A percentile compares a stretch with the other conserved stretches of the same genome.
Evolutionary conservation across 441 rosid species (phyloP).

Genomic region (Arabidopsis lyrata): DNA sequence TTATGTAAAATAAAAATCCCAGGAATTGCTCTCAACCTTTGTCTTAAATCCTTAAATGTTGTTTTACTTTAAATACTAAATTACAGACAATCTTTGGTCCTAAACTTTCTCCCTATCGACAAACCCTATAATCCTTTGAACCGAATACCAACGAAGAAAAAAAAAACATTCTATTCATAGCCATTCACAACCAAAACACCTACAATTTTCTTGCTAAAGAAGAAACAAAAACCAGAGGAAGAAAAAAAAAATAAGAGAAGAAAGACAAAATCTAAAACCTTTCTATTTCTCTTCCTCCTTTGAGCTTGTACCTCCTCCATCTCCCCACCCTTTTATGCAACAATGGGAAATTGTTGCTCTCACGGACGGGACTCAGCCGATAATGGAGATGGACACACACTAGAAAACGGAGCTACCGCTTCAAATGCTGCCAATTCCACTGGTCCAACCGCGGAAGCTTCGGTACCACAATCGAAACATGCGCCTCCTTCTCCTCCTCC

Average conservation of each 20-base stretch:
- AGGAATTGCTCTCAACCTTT: slow-evolving; percentile 55
- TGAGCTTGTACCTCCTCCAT: slow-evolving; percentile 34
- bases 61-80: slow-evolving; percentile 43
- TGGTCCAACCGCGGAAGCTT: slow-evolving; percentile 31
- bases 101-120: slow-evolving; percentile 60
- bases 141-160: slow-evolving; percentile 46
- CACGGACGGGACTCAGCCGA: slow-evolving; percentile 50
- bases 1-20: slow-evolving; percentile 40
- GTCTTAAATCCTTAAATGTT: slow-evolving; percentile 42
- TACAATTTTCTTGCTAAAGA: slow-evolving; percentile 43
- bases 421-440: slow-evolving; percentile 11
- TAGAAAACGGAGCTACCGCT: slow-evolving; percentile 44
- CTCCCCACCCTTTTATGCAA: slow-evolving; percentile 39
- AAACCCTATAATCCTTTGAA: slow-evolving; percentile 45
- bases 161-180: slow-evolving; percentile 42
- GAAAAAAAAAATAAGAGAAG: slow-evolving; percentile 16
- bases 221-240: slow-evolving; percentile 39
- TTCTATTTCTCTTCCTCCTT: slow-evolving; percentile 43
- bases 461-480: slow-evolving; percentile 49
- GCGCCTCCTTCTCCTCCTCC: slow-evolving; percentile 55
- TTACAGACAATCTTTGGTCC: slow-evolving; percentile 49
- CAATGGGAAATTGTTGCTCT: slow-evolving; percentile 90
- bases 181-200: slow-evolving; percentile 45
- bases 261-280: slow-evolving; percentile 19
- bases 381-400: slow-evolving; percentile 43